These are phyloP conservation scores for Aspergillus cejpii DNA, from an alignment of 2,329 filamentous ascomycete genomes.

Conservation along the genomic window DNA sequence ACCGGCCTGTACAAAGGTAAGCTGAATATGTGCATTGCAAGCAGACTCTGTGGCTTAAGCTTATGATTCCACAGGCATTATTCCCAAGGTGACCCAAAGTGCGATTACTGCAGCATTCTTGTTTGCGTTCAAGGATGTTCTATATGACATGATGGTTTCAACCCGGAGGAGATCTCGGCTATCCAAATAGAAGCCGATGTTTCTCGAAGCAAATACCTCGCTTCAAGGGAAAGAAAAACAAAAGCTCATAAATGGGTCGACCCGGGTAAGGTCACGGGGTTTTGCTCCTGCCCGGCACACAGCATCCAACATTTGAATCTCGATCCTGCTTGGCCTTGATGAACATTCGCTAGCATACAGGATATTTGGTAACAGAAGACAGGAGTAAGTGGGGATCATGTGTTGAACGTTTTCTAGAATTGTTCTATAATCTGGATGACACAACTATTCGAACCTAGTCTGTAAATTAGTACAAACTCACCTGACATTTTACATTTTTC, in stretches of 20 bases:
- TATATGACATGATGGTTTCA: slow-evolving; percentile 59
- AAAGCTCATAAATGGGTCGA: too few species aligned
- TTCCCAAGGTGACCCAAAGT: slow-evolving; percentile 92
- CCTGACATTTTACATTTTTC: too few species aligned
- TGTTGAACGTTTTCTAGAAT: too few species aligned
- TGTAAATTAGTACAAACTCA: too few species aligned
- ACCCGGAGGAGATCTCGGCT: slow-evolving; percentile 28
- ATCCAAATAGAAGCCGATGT: slow-evolving; percentile 22
- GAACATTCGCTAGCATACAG: neutral
- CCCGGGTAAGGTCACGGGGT: too few species aligned
- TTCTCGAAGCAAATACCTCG: neutral
- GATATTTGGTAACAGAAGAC: neutral
- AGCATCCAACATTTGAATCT: neutral
- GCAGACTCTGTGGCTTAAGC: neutral
- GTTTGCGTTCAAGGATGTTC: slow-evolving; percentile 95
- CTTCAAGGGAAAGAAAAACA: too few species aligned
- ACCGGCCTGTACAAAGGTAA: slow-evolving; percentile 84
- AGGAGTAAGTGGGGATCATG: neutral
- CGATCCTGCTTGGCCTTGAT: neutral
- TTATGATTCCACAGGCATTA: slow-evolving; percentile 60
- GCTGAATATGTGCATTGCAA: slow-evolving; percentile 24
- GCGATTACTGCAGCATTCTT: slow-evolving; percentile 93
- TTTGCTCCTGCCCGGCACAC: neutral
- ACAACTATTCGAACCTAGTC: too few species aligned
- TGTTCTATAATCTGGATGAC: too few species aligned